Percentiles rank a stretch among this genome's conserved stretches.
These are phyloP conservation scores for Phytophthora rubi DNA, from an alignment of 352 stramenopile genomes.

Conservation along the genomic window DNA sequence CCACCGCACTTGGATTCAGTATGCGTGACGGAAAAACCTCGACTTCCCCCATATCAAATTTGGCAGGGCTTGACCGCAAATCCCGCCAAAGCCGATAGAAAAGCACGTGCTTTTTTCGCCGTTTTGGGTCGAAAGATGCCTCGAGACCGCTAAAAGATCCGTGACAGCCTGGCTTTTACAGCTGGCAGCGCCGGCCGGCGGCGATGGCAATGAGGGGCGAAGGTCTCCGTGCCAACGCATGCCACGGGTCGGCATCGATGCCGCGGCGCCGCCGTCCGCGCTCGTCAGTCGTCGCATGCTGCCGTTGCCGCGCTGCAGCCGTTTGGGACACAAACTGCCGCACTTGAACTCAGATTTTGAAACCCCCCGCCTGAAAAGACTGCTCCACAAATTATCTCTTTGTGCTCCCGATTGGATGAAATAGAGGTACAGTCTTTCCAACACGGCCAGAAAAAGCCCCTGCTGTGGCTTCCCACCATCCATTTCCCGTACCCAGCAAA, in stretches of 20 bases:
- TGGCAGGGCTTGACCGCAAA: constrained; percentile 14
- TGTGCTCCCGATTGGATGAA: background rate
- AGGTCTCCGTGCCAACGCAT: no score
- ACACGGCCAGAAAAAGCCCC: constrained; percentile 14
- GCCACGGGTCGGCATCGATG: no score
- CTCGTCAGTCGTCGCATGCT: constrained; percentile 20
- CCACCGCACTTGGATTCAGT: constrained; percentile 24
- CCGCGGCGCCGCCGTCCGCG: background rate
- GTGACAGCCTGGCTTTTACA: constrained; percentile 23
- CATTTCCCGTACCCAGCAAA: constrained; percentile 39
- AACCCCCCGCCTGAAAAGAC: constrained; percentile 23
- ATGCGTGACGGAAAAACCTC: constrained; percentile 38
- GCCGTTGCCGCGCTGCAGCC: constrained; percentile 16
- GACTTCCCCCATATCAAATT: constrained; percentile 21
- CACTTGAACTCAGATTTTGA: constrained; percentile 35
- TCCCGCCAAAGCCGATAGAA: constrained; percentile 34
- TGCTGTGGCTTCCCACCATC: constrained; percentile 24
- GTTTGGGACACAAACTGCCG: constrained; percentile 32
- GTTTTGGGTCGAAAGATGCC: constrained; percentile 32
- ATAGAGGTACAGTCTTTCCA: constrained; percentile 19
- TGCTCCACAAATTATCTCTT: constrained; percentile 3
- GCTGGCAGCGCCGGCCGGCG: background rate
- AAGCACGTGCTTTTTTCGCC: constrained; percentile 21
- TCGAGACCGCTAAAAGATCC: constrained; percentile 41
- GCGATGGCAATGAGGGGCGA: background rate